Conservation (phyloP, 305 asterid species). For the Fraxinus baroniana region DNA sequence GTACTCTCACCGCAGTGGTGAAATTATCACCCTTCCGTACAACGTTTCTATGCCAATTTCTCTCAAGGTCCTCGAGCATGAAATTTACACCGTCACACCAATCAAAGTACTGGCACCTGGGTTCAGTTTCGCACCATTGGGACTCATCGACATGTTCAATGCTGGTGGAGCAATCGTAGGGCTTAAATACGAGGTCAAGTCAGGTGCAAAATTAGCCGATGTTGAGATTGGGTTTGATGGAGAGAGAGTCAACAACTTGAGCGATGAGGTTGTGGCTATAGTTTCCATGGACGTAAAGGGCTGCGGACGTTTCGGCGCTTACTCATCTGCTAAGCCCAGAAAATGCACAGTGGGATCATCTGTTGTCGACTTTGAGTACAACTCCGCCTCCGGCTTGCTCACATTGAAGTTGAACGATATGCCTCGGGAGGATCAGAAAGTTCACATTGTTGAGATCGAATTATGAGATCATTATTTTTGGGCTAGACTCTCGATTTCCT, state of each 20-base stretch:
- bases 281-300: conserved; percentile 50
- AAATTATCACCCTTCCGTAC: conserved; percentile 28
- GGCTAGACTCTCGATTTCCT: neutral
- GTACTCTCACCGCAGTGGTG: conserved; percentile 30
- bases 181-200: conserved; percentile 31
- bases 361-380: conserved; percentile 40
- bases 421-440: conserved; percentile 40
- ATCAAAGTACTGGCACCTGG: conserved; percentile 38
- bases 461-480: conserved; percentile 19
- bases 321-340: conserved; percentile 52
- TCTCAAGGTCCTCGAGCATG: conserved; percentile 50
- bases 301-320: conserved; percentile 52
- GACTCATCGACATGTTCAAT: conserved; percentile 46
- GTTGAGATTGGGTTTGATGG: conserved; percentile 19
- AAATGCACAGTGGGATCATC: conserved; percentile 35
- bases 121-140: conserved; percentile 40
- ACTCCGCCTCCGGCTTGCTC: conserved; percentile 40
- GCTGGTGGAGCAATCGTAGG: conserved; percentile 51
- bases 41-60: conserved; percentile 42
- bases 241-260: conserved; percentile 32
- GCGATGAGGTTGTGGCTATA: conserved; percentile 35
- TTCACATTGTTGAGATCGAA: conserved; percentile 38
- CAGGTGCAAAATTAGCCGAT: conserved; percentile 25
- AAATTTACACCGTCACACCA: conserved; percentile 45
- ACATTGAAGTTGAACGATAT: conserved; percentile 35